Evolutionary conservation across 306 rosid species (phyloP).

Genomic region (Prunus persica): DNA sequence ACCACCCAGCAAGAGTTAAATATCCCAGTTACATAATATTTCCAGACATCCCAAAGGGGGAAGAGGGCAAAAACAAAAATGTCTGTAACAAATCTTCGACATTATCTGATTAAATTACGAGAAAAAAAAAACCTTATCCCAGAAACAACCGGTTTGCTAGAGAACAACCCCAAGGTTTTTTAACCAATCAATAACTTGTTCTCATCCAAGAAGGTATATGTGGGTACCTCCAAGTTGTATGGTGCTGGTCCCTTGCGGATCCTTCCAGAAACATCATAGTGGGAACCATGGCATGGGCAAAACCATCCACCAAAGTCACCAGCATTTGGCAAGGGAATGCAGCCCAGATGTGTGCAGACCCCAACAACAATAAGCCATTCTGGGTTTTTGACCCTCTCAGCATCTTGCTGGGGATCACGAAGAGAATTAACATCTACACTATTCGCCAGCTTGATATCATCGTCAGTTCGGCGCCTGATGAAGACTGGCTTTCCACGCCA

Average conservation of each 20-base stretch:
- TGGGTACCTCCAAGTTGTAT: conserved; percentile 85
- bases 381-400: conserved; percentile 74
- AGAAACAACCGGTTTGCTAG: not conserved
- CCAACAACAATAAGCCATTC: conserved; percentile 85
- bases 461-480: conserved; percentile 81
- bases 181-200: conserved; percentile 72
- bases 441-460: conserved; percentile 71
- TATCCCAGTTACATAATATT: conserved; percentile 35
- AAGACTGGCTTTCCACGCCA: conserved; percentile 93
- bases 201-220: conserved; percentile 64
- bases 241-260: conserved; percentile 91
- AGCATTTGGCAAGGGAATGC: conserved; percentile 90
- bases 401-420: conserved; percentile 71
- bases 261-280: conserved; percentile 79
- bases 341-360: conserved; percentile 86
- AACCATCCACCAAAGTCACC: conserved; percentile 93
- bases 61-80: conserved; percentile 19
- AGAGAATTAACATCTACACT: conserved; percentile 71
- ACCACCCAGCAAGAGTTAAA: conserved; percentile 27
- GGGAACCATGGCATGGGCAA: conserved; percentile 93
- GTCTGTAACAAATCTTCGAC: conserved; percentile 48
- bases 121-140: not conserved
- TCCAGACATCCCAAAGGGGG: conserved; percentile 21
- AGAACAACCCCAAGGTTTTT: conserved; percentile 22
- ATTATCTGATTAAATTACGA: conserved; percentile 42